Conservation (phyloP, 257 asterid genomes). For the Apocynum venetum region DNA sequence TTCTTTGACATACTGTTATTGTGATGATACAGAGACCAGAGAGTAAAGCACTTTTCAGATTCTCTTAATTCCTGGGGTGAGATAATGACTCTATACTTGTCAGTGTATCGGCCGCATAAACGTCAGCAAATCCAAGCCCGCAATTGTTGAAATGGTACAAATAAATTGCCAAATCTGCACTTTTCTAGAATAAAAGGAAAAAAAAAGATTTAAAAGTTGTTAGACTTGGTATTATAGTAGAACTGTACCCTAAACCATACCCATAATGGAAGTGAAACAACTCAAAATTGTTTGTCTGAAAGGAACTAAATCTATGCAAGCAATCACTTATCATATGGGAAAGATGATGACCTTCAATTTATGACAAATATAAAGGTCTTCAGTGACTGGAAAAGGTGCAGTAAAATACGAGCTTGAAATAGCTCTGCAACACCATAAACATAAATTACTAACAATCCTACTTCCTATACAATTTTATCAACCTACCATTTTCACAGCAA, state of each 20-base stretch:
- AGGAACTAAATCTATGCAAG: not conserved
- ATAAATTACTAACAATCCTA: too few relatives aligned
- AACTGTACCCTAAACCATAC: not conserved
- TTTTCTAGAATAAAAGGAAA: not conserved
- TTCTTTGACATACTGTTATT: not conserved
- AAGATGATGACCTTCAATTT: not conserved
- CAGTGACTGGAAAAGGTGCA: not conserved
- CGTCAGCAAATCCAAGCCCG: not conserved
- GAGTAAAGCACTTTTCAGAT: not conserved
- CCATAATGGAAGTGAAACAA: not conserved
- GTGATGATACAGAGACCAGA: not conserved
- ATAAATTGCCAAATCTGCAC: not conserved
- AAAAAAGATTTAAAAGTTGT: not conserved
- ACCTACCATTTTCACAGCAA: not conserved
- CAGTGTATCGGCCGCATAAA: not conserved
- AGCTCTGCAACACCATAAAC: not conserved
- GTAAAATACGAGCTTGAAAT: not conserved
- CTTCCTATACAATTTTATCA: not conserved
- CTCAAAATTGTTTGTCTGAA: not conserved
- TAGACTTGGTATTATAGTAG: too few relatives aligned
- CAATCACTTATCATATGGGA: too few relatives aligned
- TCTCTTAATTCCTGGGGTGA: not conserved
- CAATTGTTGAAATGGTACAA: not conserved
- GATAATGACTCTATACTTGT: not conserved
- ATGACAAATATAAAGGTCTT: not conserved